Evolutionary conservation across 257 asterid genomes (phyloP).

Genomic region (Prunella vulgaris): DNA sequence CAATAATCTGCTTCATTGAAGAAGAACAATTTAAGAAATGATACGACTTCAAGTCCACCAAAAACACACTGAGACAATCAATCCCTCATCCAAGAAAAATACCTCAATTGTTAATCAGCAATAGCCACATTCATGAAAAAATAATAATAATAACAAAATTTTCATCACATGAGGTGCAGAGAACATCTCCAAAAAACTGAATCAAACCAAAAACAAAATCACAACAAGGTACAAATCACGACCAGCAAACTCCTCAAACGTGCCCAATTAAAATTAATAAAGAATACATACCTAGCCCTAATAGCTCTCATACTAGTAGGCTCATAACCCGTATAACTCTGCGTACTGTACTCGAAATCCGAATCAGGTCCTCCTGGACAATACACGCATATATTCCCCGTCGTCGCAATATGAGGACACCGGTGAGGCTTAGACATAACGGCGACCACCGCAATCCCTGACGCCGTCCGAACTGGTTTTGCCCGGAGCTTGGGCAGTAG

Average conservation of each 20-base stretch:
- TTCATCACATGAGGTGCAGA: background rate
- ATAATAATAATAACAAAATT: background rate
- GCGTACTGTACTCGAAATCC: conserved; percentile 97
- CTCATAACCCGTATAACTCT: conserved; percentile 96
- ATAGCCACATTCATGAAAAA: background rate
- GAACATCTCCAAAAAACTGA: background rate
- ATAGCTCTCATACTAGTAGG: conserved; percentile 99
- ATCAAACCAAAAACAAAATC: background rate
- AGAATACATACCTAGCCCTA: conserved; percentile 69
- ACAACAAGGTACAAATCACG: background rate
- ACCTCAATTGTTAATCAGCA: background rate
- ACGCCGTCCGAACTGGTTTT: conserved; percentile 95
- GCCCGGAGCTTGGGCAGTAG: conserved; percentile 92
- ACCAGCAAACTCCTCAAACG: background rate
- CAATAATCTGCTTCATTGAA: background rate
- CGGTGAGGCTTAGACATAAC: conserved; percentile 99
- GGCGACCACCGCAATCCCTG: conserved; percentile 98
- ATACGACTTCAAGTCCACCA: background rate
- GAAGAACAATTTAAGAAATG: background rate
- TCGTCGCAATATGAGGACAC: conserved; percentile 97
- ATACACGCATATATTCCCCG: conserved; percentile 95
- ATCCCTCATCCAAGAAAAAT: background rate
- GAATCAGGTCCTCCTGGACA: conserved; percentile 99
- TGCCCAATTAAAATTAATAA: background rate
- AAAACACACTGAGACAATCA: background rate